A percentile compares a stretch with the other conserved stretches of the same genome.
These are phyloP conservation scores for Hordeum marinum DNA, from an alignment of 176 grass and related monocot species.

Conservation along the genomic window DNA sequence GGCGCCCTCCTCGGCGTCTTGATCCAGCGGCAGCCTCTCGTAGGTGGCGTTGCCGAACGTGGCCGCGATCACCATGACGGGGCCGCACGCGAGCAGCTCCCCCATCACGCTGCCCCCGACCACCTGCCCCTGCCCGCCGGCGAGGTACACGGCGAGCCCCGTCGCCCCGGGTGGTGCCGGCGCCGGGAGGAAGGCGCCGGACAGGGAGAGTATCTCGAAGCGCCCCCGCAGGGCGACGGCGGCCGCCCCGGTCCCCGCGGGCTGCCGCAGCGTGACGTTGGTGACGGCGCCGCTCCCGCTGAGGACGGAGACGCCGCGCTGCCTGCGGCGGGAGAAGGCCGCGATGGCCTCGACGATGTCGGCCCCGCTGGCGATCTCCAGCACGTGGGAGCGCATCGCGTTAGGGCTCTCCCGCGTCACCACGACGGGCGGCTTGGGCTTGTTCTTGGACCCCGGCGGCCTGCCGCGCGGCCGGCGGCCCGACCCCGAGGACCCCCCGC, in stretches of 20 bases:
- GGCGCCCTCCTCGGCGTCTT: conserved; percentile 46
- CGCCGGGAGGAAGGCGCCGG: conserved; percentile 78
- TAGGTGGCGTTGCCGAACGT: conserved; percentile 88
- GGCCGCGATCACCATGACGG: conserved; percentile 93
- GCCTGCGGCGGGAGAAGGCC: conserved; percentile 64
- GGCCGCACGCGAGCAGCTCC: conserved; percentile 68
- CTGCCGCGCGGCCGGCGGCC: conserved; percentile 66
- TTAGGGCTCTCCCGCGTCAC: conserved; percentile 79
- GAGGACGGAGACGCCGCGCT: conserved; percentile 77
- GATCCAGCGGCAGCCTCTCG: conserved; percentile 72
- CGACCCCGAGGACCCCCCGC: background rate
- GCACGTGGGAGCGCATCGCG: conserved; percentile 86
- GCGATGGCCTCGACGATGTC: conserved; percentile 85
- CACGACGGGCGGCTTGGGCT: conserved; percentile 79
- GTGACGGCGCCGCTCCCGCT: conserved; percentile 80
- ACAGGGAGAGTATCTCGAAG: conserved; percentile 80
- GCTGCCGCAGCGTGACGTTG: conserved; percentile 75
- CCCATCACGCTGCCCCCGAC: conserved; percentile 81
- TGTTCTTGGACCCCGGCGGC: conserved; percentile 92
- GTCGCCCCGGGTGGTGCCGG: conserved; percentile 63
- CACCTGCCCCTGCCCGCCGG: conserved; percentile 78
- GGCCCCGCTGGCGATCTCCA: conserved; percentile 85
- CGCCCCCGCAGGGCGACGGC: conserved; percentile 57
- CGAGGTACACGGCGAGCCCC: conserved; percentile 79
- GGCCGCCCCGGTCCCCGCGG: conserved; percentile 27